These are phyloP conservation scores for Stemphylium vesicarium DNA, from an alignment of 2,329 filamentous ascomycete genomes.

Conservation along the genomic window DNA sequence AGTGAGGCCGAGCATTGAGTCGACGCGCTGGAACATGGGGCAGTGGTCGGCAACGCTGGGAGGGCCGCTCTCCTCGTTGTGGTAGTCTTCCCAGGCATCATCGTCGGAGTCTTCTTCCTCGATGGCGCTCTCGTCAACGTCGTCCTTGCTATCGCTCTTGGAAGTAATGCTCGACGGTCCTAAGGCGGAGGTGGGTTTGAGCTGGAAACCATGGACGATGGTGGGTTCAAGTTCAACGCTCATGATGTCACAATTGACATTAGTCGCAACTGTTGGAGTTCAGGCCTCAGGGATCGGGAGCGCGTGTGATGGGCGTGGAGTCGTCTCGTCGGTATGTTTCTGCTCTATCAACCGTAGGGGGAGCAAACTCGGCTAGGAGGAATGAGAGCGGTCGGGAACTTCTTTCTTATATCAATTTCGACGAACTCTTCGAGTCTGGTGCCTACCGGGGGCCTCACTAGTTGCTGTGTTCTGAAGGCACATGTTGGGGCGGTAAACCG, in stretches of 20 bases:
- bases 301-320: constrained; percentile 50
- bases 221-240: constrained; percentile 62
- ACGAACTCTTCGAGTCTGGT: constrained; percentile 94
- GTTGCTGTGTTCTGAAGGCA: constrained; percentile 73
- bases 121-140: constrained; percentile 61
- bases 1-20: constrained; percentile 82
- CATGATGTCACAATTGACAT: constrained; percentile 49
- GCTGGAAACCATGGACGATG: constrained; percentile 85
- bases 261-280: constrained; percentile 60
- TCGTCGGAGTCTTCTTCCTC: too few species aligned
- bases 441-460: constrained; percentile 75
- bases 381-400: constrained; percentile 66
- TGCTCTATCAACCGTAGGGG: constrained; percentile 15
- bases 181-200: constrained; percentile 72
- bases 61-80: constrained; percentile 76
- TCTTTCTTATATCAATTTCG: constrained; percentile 85
- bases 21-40: constrained; percentile 85
- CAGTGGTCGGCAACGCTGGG: constrained; percentile 78
- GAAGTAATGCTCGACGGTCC: constrained; percentile 60
- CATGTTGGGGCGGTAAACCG: constrained; percentile 68
- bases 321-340: constrained; percentile 26
- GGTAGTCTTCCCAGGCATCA: constrained; percentile 37
- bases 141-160: constrained; percentile 63
- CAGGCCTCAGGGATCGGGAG: constrained; percentile 64
- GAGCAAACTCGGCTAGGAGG: constrained; percentile 50